A percentile compares a stretch with the other conserved stretches of the same genome.
Conservation (phyloP, 2,329 filamentous ascomycete genomes). For the Cladosporium sp. region DNA sequence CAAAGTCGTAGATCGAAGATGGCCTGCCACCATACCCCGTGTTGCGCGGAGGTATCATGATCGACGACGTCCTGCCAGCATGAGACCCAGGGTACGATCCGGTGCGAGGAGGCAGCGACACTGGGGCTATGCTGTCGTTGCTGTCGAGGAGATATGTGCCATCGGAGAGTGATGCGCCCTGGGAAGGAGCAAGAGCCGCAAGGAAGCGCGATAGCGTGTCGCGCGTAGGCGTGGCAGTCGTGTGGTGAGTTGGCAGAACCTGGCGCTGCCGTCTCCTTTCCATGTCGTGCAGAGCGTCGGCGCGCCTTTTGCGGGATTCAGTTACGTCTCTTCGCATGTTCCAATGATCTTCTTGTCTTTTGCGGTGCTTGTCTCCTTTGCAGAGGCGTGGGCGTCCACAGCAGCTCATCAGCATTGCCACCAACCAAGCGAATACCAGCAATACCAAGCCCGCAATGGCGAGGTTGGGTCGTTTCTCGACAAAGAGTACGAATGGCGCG, state of each 20-base stretch:
- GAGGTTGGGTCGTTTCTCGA: slow-evolving; percentile 15
- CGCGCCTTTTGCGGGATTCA: neutral
- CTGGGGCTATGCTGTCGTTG: neutral
- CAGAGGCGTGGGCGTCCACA: neutral
- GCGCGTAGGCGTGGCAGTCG: neutral
- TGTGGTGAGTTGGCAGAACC: neutral
- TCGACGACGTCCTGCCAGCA: neutral
- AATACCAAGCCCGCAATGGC: neutral
- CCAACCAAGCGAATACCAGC: neutral
- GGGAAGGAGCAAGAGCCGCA: neutral
- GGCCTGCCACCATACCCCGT: neutral
- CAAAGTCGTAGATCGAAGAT: neutral
- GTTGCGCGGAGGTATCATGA: slow-evolving; percentile 1
- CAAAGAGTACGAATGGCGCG: slow-evolving; percentile 29
- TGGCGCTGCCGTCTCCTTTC: neutral
- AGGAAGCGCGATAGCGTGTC: neutral
- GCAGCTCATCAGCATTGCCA: neutral
- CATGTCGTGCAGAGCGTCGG: neutral
- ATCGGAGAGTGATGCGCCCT: slow-evolving; percentile 27
- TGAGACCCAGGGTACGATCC: neutral
- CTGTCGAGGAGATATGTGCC: neutral
- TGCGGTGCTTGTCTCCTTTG: neutral
- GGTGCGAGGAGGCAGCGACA: neutral
- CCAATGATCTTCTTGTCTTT: neutral
- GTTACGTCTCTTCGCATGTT: neutral